Base-by-base conservation (phyloP, 2,329 filamentous ascomycete genomes). In the Fusarium sp. region DNA sequence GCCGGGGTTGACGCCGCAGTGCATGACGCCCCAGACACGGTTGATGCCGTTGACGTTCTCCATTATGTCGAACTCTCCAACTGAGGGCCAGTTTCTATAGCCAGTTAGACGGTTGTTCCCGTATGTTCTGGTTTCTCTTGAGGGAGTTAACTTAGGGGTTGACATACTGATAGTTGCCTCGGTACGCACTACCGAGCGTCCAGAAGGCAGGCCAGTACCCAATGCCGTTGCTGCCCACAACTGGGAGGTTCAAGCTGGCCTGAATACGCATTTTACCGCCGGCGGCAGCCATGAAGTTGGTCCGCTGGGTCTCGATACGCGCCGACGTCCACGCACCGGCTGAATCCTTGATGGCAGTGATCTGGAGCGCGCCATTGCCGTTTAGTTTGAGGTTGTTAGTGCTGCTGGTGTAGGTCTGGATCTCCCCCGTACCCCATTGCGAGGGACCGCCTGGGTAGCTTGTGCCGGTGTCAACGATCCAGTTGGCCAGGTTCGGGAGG, bases 341-440 rank as follows among this genome's bases (percentile, higher is more conserved):
- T 78, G 77, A 0, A 77, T 79, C 44, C 44, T 61, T 61, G 18
- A 66, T 9, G 15, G 75, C 70, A 9, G 76, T 75, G 53, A 85
- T 85, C 40, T 73, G 73, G 11, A 86, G 79, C 7, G 78, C 80
- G 12, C 78, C n/a, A 41, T 68, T 31, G 8, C 72, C 62, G 12
- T 81, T 81, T 65, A 85, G 76, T 60, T 72, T 77, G 44, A 86
- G 68, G 75, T 87, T 87, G 43, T 72, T 61, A 12, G 68, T 36
- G 36, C 76, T 76, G 47, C 73, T 70, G 23, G 84, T 86, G 76
- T 87, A 87, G 1, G 77, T 80, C 73, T 87, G 77, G 16, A 83
- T 77, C 72, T 87, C 85, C 60, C 81, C 79, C 5, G 85, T 87
- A 51, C 85, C 85, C 85, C 85, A 87, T 65, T 82, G 77, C 8